Conservation (phyloP, 305 asterid species). For the Fraxinus floribunda region DNA sequence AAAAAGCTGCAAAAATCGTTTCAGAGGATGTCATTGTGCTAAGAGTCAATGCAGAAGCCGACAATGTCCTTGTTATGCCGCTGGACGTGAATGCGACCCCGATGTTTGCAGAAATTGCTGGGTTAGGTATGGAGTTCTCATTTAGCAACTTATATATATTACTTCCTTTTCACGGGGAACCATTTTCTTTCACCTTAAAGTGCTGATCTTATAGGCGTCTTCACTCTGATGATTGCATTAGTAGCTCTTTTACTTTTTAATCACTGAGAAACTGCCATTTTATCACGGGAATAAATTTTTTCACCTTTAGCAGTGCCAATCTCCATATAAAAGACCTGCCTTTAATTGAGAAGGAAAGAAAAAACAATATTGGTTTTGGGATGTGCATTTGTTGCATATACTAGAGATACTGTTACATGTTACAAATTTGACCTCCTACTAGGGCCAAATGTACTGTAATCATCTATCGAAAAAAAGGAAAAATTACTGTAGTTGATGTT, state of each 20-base stretch:
- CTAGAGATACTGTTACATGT: not conserved
- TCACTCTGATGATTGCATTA: not conserved
- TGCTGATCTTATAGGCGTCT: not conserved
- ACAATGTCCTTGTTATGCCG: constrained; percentile 99
- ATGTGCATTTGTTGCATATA: not conserved
- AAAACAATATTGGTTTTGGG: not conserved
- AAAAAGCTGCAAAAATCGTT: constrained; percentile 90
- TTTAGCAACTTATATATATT: not conserved
- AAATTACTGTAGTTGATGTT: not conserved
- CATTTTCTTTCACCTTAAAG: not conserved
- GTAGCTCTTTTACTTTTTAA: not conserved
- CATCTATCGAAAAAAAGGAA: not conserved
- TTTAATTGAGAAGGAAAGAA: not conserved
- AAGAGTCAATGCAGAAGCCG: constrained; percentile 99
- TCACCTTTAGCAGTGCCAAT: not conserved
- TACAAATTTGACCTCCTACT: constrained; percentile 1
- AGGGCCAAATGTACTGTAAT: constrained; percentile 7
- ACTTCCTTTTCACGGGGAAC: not conserved
- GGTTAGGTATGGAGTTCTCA: constrained; percentile 68
- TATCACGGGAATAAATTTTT: not conserved
- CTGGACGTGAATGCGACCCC: constrained; percentile 99
- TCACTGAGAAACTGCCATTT: not conserved
- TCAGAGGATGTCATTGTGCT: constrained; percentile 99
- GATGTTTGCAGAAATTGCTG: constrained; percentile 99
- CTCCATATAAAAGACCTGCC: not conserved